Evolutionary conservation across 2,329 filamentous ascomycete genomes (phyloP), one percentile per base, ranked within the genome.

Genomic region (Botryotinia calthae): DNA sequence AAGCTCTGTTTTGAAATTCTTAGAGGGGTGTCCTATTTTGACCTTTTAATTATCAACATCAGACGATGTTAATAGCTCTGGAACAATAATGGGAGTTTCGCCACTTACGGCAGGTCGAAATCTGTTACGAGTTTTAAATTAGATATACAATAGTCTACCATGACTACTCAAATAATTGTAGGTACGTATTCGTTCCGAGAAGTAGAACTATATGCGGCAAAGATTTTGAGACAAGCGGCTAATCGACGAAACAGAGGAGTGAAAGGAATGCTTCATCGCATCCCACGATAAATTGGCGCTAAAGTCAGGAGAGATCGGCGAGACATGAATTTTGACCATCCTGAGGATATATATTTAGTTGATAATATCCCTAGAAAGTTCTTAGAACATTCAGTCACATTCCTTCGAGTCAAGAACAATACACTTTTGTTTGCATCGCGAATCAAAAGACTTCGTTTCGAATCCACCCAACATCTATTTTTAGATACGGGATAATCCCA

Each of bases 261-360:
- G n/a, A 70, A 8, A 70, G 65, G 65, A 70, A 46, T 70, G 56
- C 67, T 70, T 62, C 67, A 69, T 42, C 48, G 65, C 65, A 68
- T 68, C 34, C 34, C 65, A 56, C 65, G 44, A 56, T 48, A 9
- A n/a, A 44, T 51, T 56, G 37, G 65, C 64, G 64, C 64, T 58
- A 58, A 68, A 25, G 37, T 56, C 31, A 56, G 5, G 42, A 37
- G 16, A 56, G 46, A n/a, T 42, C 48, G 31, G 48, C 18, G 51
- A 56, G 34, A 67, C 65, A 68, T 25, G 40, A 25, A 22, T 20
- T 64, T 58, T 18, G 40, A 44, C 34, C 28, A 56, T 25, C 20
- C 25, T 67, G 25, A 42, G 34, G 34, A 56, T 67, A 31, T 56
- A 67, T 67, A 67, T 67, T 67, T 28, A 67, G 48, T 66, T 20